These are phyloP conservation scores for Candida frijolesensis DNA, from an alignment of 1,139 yeast genomes.

Conservation along the genomic window DNA sequence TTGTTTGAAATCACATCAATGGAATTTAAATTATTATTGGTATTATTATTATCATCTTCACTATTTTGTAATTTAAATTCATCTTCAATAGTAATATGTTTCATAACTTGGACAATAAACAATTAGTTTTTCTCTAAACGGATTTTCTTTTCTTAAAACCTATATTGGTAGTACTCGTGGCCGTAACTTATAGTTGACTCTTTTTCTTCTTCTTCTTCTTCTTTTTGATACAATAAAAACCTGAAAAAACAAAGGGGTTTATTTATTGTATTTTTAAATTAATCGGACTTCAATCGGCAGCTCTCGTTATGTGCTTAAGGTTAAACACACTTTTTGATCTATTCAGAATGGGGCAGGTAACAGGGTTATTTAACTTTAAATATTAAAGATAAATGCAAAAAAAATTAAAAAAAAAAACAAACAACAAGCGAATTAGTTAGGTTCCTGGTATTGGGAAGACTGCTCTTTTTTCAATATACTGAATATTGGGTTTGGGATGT, in stretches of 20 bases:
- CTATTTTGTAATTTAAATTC: slow-evolving; percentile 6
- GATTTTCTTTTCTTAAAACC: not conserved
- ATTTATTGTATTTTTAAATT: slow-evolving; percentile 5
- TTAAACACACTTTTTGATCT: slow-evolving; percentile 13
- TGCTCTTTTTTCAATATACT: too few species aligned
- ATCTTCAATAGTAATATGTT: slow-evolving; percentile 20
- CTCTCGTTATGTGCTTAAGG: slow-evolving; percentile 16
- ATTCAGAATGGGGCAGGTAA: slow-evolving; percentile 7
- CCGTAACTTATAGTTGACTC: not conserved
- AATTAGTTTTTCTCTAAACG: not conserved
- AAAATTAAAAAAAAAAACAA: not conserved
- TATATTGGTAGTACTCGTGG: not conserved
- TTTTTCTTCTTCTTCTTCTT: not conserved
- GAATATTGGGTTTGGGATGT: slow-evolving; percentile 1
- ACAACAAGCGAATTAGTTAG: not conserved
- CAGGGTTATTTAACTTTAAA: not conserved
- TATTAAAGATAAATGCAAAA: slow-evolving; percentile 2
- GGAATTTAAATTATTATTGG: not conserved
- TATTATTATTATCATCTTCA: not conserved
- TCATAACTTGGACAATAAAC: slow-evolving; percentile 24
- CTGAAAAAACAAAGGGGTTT: not conserved
- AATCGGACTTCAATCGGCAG: slow-evolving; percentile 19
- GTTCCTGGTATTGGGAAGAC: not conserved
- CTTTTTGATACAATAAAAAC: not conserved
- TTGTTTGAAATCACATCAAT: not conserved